Evolutionary conservation across 306 rosid species (phyloP).

Genomic region (Quercus alba): DNA sequence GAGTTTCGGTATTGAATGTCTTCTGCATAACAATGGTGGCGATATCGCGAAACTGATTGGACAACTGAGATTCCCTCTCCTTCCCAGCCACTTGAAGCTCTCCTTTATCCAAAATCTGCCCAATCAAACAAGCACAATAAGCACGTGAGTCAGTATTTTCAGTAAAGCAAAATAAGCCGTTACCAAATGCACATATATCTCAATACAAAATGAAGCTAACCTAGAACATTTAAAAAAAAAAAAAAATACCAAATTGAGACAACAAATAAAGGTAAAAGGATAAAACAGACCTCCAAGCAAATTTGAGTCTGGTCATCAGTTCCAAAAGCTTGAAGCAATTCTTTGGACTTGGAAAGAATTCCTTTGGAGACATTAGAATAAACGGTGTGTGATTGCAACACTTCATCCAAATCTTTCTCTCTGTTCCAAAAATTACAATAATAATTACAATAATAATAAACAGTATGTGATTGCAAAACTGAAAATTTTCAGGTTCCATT

Average conservation of each 20-base stretch:
- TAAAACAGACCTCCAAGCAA: slow-evolving; percentile 66
- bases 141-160: no score
- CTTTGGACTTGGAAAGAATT: slow-evolving; percentile 86
- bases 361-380: slow-evolving; percentile 95
- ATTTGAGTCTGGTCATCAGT: slow-evolving; percentile 72
- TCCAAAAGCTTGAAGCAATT: slow-evolving; percentile 70
- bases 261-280: background rate
- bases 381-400: slow-evolving; percentile 81
- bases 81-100: slow-evolving; percentile 97
- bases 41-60: slow-evolving; percentile 91
- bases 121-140: background rate
- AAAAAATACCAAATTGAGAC: background rate
- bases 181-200: background rate
- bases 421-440: slow-evolving; percentile 30
- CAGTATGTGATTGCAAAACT: background rate
- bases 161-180: no score
- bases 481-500: no score
- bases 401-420: slow-evolving; percentile 92
- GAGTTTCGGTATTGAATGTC: slow-evolving; percentile 88
- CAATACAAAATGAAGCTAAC: background rate
- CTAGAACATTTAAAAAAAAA: background rate
- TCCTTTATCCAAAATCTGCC: slow-evolving; percentile 80
- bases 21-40: slow-evolving; percentile 96
- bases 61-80: slow-evolving; percentile 86
- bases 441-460: background rate